phyloP scores from a whole-genome alignment of 352 stramenopile genomes.

The Globisporangium abappressorium region DNA sequence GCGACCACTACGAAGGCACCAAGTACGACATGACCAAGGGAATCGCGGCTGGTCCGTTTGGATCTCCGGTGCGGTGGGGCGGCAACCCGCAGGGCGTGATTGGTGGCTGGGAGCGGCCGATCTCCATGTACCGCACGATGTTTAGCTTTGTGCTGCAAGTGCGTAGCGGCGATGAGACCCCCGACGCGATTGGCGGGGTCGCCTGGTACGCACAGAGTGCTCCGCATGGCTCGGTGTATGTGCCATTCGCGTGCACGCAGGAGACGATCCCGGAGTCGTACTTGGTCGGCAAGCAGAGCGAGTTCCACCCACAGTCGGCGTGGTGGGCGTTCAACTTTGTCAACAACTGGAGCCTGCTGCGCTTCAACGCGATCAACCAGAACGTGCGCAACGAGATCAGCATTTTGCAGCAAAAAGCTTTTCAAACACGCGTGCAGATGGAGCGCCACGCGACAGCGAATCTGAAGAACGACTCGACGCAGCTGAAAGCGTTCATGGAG shows the following conservation, averaged over 20 bases:
- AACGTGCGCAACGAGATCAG: slow-evolving; percentile 44
- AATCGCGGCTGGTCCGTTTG: slow-evolving; percentile 88
- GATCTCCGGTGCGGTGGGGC: slow-evolving; percentile 81
- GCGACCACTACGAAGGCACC: slow-evolving; percentile 91
- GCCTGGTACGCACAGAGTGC: slow-evolving; percentile 67
- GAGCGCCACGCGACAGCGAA: slow-evolving; percentile 16
- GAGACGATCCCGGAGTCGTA: slow-evolving; percentile 49
- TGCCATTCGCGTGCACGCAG: slow-evolving; percentile 67
- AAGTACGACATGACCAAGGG: slow-evolving; percentile 86
- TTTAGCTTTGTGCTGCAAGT: slow-evolving; percentile 80
- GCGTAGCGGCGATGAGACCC: slow-evolving; percentile 19
- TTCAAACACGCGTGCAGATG: slow-evolving; percentile 17
- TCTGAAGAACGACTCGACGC: slow-evolving; percentile 3
- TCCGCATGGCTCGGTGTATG: slow-evolving; percentile 70
- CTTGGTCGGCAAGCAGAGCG: slow-evolving; percentile 56
- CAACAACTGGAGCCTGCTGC: slow-evolving; percentile 82
- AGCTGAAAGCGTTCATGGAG: slow-evolving; percentile 32
- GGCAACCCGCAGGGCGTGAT: slow-evolving; percentile 43
- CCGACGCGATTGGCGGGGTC: slow-evolving; percentile 46
- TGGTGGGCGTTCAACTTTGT: slow-evolving; percentile 89
- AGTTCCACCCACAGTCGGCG: slow-evolving; percentile 61
- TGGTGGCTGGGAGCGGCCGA: slow-evolving; percentile 85
- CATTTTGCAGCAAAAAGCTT: slow-evolving; percentile 38
- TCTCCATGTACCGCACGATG: slow-evolving; percentile 90
- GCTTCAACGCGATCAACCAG: slow-evolving; percentile 65